Conservation (phyloP, 169 alveolate genomes). For the Eimeria sp. region DNA sequence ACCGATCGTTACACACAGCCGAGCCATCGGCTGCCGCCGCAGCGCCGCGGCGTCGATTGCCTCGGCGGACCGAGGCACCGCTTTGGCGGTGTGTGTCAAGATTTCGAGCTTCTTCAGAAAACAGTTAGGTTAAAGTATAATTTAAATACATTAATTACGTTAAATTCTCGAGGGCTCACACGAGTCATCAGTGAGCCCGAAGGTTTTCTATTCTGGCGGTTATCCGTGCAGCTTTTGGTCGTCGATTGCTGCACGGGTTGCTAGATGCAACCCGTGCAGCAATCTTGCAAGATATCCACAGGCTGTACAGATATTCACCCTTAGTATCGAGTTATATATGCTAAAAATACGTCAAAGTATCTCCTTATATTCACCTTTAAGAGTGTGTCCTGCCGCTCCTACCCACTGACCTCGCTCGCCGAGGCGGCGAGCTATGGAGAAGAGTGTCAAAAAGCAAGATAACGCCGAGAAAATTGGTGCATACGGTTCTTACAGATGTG, state of each 20-base stretch:
- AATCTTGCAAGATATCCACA: too few species aligned
- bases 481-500: too few species aligned
- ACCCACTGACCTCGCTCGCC: too few species aligned
- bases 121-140: not conserved
- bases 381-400: too few species aligned
- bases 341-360: not conserved
- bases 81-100: not conserved
- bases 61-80: not conserved
- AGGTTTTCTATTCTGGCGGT: not conserved
- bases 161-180: not conserved
- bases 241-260: not conserved
- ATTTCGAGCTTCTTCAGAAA: not conserved
- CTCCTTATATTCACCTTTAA: not conserved
- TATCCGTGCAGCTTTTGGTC: not conserved
- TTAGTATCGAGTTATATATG: too few species aligned
- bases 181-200: not conserved
- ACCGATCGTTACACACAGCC: not conserved
- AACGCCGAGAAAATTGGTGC: too few species aligned
- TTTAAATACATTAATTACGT: not conserved
- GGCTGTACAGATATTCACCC: too few species aligned
- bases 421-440: too few species aligned
- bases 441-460: too few species aligned
- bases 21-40: conserved; percentile 3
- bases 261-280: too few species aligned
- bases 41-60: not conserved